A percentile compares a stretch with the other conserved stretches of the same genome.
Evolutionary conservation across 352 stramenopile species (phyloP).

Genomic region (Globisporangium heterothallicum): DNA sequence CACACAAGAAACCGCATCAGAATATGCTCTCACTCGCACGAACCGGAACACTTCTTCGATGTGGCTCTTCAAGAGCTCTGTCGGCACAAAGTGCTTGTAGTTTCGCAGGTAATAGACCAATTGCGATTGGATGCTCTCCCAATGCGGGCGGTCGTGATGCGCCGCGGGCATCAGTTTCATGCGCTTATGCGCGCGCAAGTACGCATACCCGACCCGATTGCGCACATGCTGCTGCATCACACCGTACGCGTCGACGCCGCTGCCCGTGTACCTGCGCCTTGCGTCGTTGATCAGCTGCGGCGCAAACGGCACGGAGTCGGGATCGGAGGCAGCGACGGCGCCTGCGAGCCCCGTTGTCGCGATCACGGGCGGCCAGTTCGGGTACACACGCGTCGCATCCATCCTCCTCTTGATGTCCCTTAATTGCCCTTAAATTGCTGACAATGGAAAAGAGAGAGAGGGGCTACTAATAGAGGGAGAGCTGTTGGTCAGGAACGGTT

Average conservation of each 20-base stretch:
- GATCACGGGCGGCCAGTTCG: conserved; percentile 48
- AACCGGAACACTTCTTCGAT: conserved; percentile 31
- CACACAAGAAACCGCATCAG: neutral
- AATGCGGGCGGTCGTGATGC: neutral
- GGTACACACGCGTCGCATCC: conserved; percentile 52
- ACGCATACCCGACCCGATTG: conserved; percentile 48
- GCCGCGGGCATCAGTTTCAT: conserved; percentile 19
- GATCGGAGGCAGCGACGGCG: conserved; percentile 31
- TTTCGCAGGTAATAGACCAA: conserved; percentile 26
- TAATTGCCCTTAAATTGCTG: neutral
- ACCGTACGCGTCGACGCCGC: conserved; percentile 42
- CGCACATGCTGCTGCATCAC: conserved; percentile 47
- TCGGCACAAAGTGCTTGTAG: conserved; percentile 43
- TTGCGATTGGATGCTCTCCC: conserved; percentile 6
- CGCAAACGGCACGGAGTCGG: conserved; percentile 44
- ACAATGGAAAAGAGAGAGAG: neutral
- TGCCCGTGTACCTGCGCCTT: conserved; percentile 25
- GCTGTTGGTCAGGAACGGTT: neutral
- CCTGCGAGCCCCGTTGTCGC: conserved; percentile 42
- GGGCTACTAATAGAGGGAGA: neutral
- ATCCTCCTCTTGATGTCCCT: conserved; percentile 28
- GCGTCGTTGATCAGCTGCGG: conserved; percentile 46
- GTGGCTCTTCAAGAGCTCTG: conserved; percentile 32
- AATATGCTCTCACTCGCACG: conserved; percentile 5
- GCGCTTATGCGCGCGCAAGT: conserved; percentile 40